These are phyloP conservation scores for Lablab purpureus DNA, from an alignment of 306 rosid genomes.

Conservation along the genomic window DNA sequence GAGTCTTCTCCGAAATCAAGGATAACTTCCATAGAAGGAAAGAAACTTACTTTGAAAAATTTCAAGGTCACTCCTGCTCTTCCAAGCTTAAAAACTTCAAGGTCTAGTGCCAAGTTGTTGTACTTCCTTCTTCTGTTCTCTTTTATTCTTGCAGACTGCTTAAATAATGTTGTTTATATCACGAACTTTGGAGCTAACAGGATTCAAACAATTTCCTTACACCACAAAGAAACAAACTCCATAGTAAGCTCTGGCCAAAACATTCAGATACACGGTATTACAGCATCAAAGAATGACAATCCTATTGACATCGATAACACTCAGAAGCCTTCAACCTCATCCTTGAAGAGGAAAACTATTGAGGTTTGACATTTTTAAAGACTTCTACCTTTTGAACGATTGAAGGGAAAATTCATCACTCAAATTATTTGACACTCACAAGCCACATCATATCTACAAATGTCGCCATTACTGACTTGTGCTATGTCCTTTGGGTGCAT, in stretches of 20 bases:
- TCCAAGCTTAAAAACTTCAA: slow-evolving; percentile 57
- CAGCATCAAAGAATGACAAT: slow-evolving; percentile 50
- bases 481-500: slow-evolving; percentile 29
- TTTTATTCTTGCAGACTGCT: slow-evolving; percentile 27
- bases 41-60: slow-evolving; percentile 54
- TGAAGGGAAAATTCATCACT: slow-evolving; percentile 25
- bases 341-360: slow-evolving; percentile 68
- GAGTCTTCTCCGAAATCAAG: slow-evolving; percentile 53
- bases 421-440: slow-evolving; percentile 36
- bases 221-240: slow-evolving; percentile 52
- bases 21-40: slow-evolving; percentile 56
- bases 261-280: slow-evolving; percentile 48
- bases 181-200: slow-evolving; percentile 56
- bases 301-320: slow-evolving; percentile 53
- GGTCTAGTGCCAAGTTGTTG: slow-evolving; percentile 51
- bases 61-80: slow-evolving; percentile 56
- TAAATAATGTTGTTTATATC: slow-evolving; percentile 42
- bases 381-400: slow-evolving; percentile 19
- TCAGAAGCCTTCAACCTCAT: slow-evolving; percentile 45
- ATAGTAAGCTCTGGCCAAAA: slow-evolving; percentile 45
- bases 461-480: slow-evolving; percentile 26
- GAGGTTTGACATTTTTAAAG: slow-evolving; percentile 59
- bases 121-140: slow-evolving; percentile 33
- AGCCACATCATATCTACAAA: slow-evolving; percentile 27
- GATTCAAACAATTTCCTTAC: slow-evolving; percentile 48